Evolutionary conservation across 164 flowering plant genomes (phyloP).

Genomic region (Brasenia schreberi): DNA sequence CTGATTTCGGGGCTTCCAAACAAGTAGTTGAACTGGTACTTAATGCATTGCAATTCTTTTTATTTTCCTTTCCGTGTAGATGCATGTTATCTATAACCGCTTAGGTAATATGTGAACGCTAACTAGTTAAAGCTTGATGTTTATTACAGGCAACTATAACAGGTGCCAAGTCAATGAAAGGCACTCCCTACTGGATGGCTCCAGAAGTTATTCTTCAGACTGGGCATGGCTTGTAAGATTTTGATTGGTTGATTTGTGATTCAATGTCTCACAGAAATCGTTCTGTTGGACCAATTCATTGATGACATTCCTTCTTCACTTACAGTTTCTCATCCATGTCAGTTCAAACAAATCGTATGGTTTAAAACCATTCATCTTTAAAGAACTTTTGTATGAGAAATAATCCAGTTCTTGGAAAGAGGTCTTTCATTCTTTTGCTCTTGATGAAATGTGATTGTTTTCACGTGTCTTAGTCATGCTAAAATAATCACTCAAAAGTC

Average conservation of each 20-base stretch:
- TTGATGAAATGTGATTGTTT: too few relatives aligned
- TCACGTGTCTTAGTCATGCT: too few relatives aligned
- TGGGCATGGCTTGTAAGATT: conserved; percentile 89
- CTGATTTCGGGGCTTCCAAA: conserved; percentile 98
- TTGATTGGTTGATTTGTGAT: neutral
- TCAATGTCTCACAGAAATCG: neutral
- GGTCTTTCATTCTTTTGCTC: too few relatives aligned
- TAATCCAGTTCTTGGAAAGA: too few relatives aligned
- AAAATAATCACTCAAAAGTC: too few relatives aligned
- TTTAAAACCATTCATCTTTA: too few relatives aligned
- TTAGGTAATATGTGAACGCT: conserved; percentile 1
- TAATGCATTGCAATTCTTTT: neutral
- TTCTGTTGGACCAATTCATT: neutral
- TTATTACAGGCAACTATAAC: conserved; percentile 68
- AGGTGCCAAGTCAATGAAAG: conserved; percentile 98
- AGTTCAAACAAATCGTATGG: too few relatives aligned
- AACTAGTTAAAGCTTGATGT: conserved; percentile 4
- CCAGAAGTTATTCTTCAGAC: conserved; percentile 98
- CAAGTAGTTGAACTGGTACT: conserved; percentile 92
- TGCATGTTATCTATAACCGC: neutral
- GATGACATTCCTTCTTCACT: too few relatives aligned
- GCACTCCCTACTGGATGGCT: conserved; percentile 99
- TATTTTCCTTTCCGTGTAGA: neutral
- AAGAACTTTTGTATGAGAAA: too few relatives aligned
- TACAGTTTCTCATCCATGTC: too few relatives aligned